Evolutionary conservation across 148 eudicot genomes (phyloP).

Genomic region (Rhododendron williamsianum): DNA sequence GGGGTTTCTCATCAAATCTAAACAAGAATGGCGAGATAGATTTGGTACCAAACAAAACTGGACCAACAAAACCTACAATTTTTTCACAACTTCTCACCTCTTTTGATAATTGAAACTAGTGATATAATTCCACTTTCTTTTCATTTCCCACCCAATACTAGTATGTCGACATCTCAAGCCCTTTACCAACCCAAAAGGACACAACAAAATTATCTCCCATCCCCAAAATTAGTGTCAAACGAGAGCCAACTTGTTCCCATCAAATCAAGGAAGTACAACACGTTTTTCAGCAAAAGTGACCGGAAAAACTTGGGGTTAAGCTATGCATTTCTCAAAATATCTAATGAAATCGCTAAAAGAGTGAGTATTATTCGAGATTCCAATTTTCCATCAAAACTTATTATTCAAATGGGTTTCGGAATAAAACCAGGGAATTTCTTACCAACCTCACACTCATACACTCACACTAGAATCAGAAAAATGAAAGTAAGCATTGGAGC

Average conservation of each 20-base stretch:
- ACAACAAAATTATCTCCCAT: background rate
- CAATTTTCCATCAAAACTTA: background rate
- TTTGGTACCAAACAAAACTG: background rate
- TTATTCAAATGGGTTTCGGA: background rate
- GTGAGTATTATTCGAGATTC: background rate
- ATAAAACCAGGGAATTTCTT: background rate
- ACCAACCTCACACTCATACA: background rate
- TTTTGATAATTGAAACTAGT: background rate
- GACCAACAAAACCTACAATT: background rate
- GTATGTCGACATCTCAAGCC: background rate
- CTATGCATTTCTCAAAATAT: background rate
- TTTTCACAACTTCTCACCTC: background rate
- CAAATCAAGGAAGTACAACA: background rate
- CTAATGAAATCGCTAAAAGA: background rate
- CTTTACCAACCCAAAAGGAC: background rate
- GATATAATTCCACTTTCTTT: background rate
- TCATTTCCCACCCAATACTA: background rate
- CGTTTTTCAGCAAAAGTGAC: background rate
- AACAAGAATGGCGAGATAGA: background rate
- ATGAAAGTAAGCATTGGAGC: background rate
- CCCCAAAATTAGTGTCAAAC: background rate
- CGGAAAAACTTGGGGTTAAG: background rate
- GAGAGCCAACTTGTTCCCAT: background rate
- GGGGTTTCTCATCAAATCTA: background rate
- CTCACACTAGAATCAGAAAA: too few relatives aligned